phyloP scores from a whole-genome alignment of 768 basidiomycete species.

The Floccularia luteovirens region DNA sequence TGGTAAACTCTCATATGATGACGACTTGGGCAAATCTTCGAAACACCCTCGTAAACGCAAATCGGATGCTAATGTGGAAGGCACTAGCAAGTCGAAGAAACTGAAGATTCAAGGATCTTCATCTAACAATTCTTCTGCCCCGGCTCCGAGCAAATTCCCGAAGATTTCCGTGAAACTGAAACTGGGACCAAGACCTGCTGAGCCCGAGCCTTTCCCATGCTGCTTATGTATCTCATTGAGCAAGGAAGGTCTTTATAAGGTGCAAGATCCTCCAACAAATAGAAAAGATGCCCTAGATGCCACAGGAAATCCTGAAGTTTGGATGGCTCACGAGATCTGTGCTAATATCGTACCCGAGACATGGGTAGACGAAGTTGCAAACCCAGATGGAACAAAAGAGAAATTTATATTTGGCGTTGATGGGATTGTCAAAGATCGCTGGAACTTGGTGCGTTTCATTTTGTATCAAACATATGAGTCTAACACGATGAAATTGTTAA shows the following conservation, averaged over 20 bases:
- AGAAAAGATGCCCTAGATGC: constrained; percentile 46
- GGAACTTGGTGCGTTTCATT: constrained; percentile 71
- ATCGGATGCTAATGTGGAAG: constrained; percentile 23
- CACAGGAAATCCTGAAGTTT: constrained; percentile 36
- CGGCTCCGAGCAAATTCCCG: constrained; percentile 13
- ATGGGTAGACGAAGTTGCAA: constrained; percentile 73
- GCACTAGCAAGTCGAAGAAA: constrained; percentile 38
- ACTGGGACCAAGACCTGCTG: constrained; percentile 54
- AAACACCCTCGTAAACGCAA: constrained; percentile 35
- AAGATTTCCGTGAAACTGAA: constrained; percentile 59
- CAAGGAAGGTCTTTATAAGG: constrained; percentile 48
- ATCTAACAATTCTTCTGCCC: constrained; percentile 15
- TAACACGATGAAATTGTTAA: constrained; percentile 4
- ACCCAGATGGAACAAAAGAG: constrained; percentile 30
- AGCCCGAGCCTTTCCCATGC: constrained; percentile 53
- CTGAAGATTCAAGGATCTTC: constrained; percentile 30
- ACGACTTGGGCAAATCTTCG: constrained; percentile 18
- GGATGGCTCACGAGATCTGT: constrained; percentile 79
- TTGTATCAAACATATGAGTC: background rate
- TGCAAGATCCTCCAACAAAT: constrained; percentile 58
- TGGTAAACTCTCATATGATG: constrained; percentile 14
- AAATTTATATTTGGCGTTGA: constrained; percentile 77
- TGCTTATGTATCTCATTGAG: constrained; percentile 57
- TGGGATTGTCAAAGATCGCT: constrained; percentile 83
- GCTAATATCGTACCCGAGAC: constrained; percentile 84